Base-by-base conservation (phyloP, 2,329 filamentous ascomycete species). In the Ceratocystiopsis minuta region DNA sequence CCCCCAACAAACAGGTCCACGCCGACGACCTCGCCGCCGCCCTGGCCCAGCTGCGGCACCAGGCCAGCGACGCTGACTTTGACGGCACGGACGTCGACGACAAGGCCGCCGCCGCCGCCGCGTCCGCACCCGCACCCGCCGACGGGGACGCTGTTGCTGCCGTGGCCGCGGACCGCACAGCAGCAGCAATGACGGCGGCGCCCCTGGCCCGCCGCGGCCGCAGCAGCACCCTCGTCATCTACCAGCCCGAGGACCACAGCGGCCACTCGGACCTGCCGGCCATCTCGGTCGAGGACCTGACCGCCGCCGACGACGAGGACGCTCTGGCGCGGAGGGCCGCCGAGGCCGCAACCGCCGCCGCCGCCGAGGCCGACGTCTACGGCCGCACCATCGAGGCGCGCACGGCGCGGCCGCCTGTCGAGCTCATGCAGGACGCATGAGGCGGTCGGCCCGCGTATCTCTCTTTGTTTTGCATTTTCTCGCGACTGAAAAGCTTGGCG, bases 21-120 rank as follows among this genome's bases (percentile, higher is more conserved):
- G 75, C 77, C 36, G 75, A 80, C 45, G 77, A 81, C 54, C 63
- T 81, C 20, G 76, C 76, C 16, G 71, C 76, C 41, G 77, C 77
- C 2, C 60, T 81, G 36, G 69, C 75, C 13, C 74, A 70, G 58
- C 59, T 81, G 46, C 68, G 72, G 54, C 66, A 74, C 49, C 48
- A 48, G 28, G 48, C 51, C 41, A 44, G 43, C 17, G 45, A 38
- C 7, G 43, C 39, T 24, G 49, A 52, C 17, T 49, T 45, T 20
- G 48, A 50, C 34, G 52, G 57, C 41, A 56, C 56, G 17, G 64
- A 60, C 37, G 51, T 60, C 2, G 24, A 28, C 7, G 24, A 28
- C 24, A 28, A 28, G 24, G 9, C 24, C 24, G 4, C 20, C 4
- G 20, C 20, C 4, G 20, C 4, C 20, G 4, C 20, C 4, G 7